Evolutionary conservation across 306 rosid species (phyloP).

Genomic region (Prunus campanulata): DNA sequence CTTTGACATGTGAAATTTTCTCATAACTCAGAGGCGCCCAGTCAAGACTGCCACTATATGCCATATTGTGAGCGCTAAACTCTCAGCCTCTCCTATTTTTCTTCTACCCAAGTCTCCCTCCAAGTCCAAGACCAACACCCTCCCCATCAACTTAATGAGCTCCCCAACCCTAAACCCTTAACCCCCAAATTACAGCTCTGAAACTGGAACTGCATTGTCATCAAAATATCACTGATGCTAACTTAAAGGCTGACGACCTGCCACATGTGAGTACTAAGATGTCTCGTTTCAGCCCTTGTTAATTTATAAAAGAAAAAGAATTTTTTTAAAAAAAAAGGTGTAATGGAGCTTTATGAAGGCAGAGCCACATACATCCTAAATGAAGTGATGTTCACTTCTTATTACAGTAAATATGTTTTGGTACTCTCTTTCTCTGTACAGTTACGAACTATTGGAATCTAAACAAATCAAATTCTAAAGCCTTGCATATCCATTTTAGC

Average conservation of each 20-base stretch:
- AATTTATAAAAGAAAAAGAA: neutral
- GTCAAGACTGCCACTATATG: conserved; percentile 44
- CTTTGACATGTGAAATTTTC: no score
- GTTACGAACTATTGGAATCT: neutral
- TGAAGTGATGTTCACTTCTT: neutral
- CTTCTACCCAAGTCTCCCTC: conserved; percentile 22
- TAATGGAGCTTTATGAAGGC: no score
- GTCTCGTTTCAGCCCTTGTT: neutral
- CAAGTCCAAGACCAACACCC: conserved; percentile 16
- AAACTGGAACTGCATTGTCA: neutral
- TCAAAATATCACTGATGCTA: no score
- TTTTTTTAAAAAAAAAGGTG: no score
- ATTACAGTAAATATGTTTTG: neutral
- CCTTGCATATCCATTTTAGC: conserved; percentile 49
- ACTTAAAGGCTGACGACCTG: no score
- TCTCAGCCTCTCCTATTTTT: conserved; percentile 12
- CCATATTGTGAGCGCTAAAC: conserved; percentile 26
- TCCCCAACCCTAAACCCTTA: conserved; percentile 23
- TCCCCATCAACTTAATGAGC: conserved; percentile 57
- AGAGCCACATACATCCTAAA: no score
- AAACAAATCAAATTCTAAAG: conserved; percentile 31
- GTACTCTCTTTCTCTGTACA: neutral
- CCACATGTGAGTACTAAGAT: neutral
- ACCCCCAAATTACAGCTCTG: conserved; percentile 9
- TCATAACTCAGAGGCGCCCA: conserved; percentile 55